Evolutionary conservation across 2,329 filamentous ascomycete genomes (phyloP).

Genomic region (Aspergillus sp.): DNA sequence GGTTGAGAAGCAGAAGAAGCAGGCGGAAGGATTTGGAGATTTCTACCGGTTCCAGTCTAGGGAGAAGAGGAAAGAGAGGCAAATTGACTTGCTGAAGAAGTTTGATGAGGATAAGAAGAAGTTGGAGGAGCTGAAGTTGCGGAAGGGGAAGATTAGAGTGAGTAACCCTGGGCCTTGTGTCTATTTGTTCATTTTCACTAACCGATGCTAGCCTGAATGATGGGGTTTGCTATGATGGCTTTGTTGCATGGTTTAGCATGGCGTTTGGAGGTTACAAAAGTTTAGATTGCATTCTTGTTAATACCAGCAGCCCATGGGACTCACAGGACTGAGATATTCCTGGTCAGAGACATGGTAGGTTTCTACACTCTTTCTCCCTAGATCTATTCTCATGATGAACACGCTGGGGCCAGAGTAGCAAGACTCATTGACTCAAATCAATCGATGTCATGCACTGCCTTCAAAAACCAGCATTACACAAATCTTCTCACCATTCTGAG

Average conservation of each 20-base stretch:
- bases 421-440: constrained; percentile 23
- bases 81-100: constrained; percentile 65
- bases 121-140: constrained; percentile 68
- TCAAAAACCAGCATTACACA: constrained; percentile 60
- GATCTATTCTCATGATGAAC: constrained; percentile 44
- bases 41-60: constrained; percentile 85
- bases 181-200: constrained; percentile 1
- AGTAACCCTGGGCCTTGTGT: constrained; percentile 14
- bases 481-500: constrained; percentile 68
- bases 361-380: constrained; percentile 5
- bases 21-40: constrained; percentile 64
- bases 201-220: constrained; percentile 35
- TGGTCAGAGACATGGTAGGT: background rate
- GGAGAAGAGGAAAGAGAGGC: constrained; percentile 74
- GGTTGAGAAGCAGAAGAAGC: constrained; percentile 61
- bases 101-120: constrained; percentile 77
- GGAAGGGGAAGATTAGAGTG: constrained; percentile 61
- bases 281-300: constrained; percentile 22
- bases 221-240: constrained; percentile 15
- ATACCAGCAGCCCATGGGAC: background rate
- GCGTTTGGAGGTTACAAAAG: constrained; percentile 28
- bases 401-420: constrained; percentile 56
- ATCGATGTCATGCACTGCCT: constrained; percentile 50
- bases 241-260: constrained; percentile 24
- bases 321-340: background rate